Percentiles rank a stretch among this genome's conserved stretches.
Evolutionary conservation across 2,329 filamentous ascomycete genomes (phyloP).

Genomic region (Seiridium unicorne): DNA sequence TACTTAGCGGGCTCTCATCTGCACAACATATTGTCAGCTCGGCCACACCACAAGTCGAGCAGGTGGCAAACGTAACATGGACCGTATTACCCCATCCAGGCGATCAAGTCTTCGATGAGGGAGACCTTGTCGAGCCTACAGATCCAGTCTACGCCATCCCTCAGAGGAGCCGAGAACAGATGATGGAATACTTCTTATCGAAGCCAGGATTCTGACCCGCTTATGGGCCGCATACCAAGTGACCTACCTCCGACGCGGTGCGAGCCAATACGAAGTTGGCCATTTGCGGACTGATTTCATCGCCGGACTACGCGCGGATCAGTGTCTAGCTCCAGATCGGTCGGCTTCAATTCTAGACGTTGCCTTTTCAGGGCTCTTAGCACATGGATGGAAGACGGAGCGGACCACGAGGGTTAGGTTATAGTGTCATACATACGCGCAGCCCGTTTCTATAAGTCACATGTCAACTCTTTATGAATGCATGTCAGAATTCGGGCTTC

Average conservation of each 20-base stretch:
- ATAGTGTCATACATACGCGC: background rate
- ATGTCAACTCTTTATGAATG: no score
- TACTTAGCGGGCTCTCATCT: constrained; percentile 79
- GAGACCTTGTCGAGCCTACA: constrained; percentile 66
- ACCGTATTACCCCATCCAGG: constrained; percentile 48
- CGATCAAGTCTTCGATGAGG: constrained; percentile 65
- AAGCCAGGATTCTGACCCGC: constrained; percentile 54
- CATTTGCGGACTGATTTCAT: background rate
- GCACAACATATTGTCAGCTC: constrained; percentile 64
- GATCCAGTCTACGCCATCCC: constrained; percentile 89
- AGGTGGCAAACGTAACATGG: constrained; percentile 38
- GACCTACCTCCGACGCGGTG: constrained; percentile 25
- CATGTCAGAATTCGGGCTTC: no score
- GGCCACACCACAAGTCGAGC: constrained; percentile 32
- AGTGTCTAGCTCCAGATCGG: background rate
- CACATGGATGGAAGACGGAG: background rate
- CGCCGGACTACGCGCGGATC: constrained; percentile 1
- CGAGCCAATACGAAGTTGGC: constrained; percentile 25
- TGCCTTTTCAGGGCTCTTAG: background rate
- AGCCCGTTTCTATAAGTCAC: no score
- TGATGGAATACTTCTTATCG: constrained; percentile 62
- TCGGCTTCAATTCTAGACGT: background rate
- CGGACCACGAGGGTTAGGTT: background rate
- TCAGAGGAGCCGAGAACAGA: constrained; percentile 62
- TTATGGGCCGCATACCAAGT: constrained; percentile 29